Conservation (phyloP, 257 asterid species). For the Marsdenia floribunda region DNA sequence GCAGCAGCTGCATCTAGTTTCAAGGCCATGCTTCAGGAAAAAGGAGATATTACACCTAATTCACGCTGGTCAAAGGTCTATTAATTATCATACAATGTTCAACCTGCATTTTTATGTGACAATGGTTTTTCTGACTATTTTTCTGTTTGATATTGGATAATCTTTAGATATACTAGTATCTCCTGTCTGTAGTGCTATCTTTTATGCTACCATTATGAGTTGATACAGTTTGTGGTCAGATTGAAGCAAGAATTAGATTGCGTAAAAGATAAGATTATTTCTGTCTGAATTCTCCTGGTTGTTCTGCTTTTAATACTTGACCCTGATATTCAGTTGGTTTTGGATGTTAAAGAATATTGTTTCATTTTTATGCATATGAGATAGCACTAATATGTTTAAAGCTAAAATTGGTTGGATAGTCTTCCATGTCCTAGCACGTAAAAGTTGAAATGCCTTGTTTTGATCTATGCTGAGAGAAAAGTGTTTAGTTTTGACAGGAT, state of each 20-base stretch:
- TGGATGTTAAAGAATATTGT: neutral
- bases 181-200: neutral
- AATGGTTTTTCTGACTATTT: neutral
- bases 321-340: neutral
- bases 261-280: neutral
- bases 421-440: neutral
- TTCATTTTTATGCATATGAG: neutral
- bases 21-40: slow-evolving; percentile 79
- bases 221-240: neutral
- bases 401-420: neutral
- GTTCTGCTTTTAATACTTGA: neutral
- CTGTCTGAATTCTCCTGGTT: neutral
- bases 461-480: neutral
- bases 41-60: slow-evolving; percentile 51
- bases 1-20: slow-evolving; percentile 64
- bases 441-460: neutral
- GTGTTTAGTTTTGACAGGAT: neutral
- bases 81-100: neutral
- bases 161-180: neutral
- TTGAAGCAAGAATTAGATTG: neutral
- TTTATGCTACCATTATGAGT: neutral
- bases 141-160: neutral
- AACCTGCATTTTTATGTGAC: neutral
- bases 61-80: slow-evolving; percentile 96
- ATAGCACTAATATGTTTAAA: neutral